Evolutionary conservation across 352 stramenopile species (phyloP).

Genomic region (Pythium phragmitis): DNA sequence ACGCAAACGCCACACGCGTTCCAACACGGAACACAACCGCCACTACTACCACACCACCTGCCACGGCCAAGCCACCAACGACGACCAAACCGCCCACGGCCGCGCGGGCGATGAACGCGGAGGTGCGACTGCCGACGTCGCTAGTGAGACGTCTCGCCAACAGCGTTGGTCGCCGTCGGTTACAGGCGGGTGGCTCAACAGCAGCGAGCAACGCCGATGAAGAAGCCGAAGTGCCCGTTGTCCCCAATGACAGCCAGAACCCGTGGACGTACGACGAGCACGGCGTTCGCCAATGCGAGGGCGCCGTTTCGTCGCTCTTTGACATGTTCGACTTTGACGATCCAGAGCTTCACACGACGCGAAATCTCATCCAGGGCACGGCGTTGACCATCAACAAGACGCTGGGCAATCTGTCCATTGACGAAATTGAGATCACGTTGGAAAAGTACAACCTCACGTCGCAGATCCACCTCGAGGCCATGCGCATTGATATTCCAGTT

Average conservation of each 20-base stretch:
- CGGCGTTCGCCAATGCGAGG: conserved; percentile 41
- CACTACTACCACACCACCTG: background rate
- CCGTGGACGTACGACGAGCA: conserved; percentile 32
- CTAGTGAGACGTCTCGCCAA: too few relatives aligned
- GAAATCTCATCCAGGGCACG: conserved; percentile 5
- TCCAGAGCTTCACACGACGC: background rate
- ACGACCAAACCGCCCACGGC: too few relatives aligned
- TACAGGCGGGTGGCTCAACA: background rate
- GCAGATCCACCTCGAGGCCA: conserved; percentile 17
- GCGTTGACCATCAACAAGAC: conserved; percentile 4
- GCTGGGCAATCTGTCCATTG: background rate
- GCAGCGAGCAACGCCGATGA: conserved; percentile 1
- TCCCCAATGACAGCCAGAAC: background rate
- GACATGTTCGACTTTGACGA: conserved; percentile 28
- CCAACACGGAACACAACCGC: background rate
- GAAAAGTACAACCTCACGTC: conserved; percentile 21
- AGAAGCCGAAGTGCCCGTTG: background rate
- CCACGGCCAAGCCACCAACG: conserved; percentile 12
- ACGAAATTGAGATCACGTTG: conserved; percentile 9
- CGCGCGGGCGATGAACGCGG: too few relatives aligned
- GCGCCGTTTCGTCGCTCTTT: conserved; percentile 35
- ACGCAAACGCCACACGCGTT: too few relatives aligned
- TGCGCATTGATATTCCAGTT: conserved; percentile 21
- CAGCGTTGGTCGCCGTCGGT: background rate
- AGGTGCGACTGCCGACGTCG: too few relatives aligned